Percentiles rank a stretch among this genome's conserved stretches.
Conservation (phyloP, 768 basidiomycete species). For the Ramaria sp. region DNA sequence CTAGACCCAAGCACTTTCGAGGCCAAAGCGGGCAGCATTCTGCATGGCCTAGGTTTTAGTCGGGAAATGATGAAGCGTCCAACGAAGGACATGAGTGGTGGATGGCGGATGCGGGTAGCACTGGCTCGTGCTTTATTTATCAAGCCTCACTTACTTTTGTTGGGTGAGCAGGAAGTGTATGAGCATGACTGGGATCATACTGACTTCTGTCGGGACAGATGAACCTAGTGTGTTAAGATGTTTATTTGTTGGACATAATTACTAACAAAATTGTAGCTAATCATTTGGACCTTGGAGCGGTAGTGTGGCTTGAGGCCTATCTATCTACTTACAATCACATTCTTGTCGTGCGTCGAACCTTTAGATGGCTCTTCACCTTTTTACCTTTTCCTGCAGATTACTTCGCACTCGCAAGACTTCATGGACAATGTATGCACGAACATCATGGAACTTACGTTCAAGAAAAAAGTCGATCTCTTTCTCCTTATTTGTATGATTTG, state of each 20-base stretch:
- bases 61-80: conserved; percentile 90
- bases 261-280: conserved; percentile 45
- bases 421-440: conserved; percentile 98
- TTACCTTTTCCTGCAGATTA: conserved; percentile 33
- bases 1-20: conserved; percentile 95
- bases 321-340: conserved; percentile 98
- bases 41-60: conserved; percentile 94
- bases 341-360: conserved; percentile 41
- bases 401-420: conserved; percentile 98
- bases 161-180: conserved; percentile 49
- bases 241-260: not conserved
- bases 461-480: conserved; percentile 52
- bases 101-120: conserved; percentile 98
- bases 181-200: not conserved
- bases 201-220: conserved; percentile 10
- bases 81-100: conserved; percentile 98
- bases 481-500: not conserved
- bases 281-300: conserved; percentile 93
- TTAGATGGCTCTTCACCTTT: not conserved
- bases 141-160: conserved; percentile 88
- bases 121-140: conserved; percentile 92
- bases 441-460: conserved; percentile 88
- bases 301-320: conserved; percentile 98
- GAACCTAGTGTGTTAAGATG: conserved; percentile 13
- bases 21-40: conserved; percentile 87